Percentiles rank a stretch among this genome's conserved stretches.
Conservation (phyloP, 2,329 filamentous ascomycete species). For the Ascomycota sp. region DNA sequence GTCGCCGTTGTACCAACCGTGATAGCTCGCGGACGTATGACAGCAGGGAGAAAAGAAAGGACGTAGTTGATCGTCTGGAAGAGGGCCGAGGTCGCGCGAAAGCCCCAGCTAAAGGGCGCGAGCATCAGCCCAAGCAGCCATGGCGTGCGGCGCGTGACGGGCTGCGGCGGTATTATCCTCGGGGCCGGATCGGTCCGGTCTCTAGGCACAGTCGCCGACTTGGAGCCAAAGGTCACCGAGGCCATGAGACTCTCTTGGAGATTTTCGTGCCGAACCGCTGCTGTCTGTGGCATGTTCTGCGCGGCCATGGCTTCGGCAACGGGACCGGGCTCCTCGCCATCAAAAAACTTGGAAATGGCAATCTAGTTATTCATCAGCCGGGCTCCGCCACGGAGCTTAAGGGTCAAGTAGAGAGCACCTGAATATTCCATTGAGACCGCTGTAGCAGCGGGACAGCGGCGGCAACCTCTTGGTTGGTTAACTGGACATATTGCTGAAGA, state of each 20-base stretch:
- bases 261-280: constrained; percentile 50
- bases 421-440: constrained; percentile 89
- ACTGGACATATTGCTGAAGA: constrained; percentile 69
- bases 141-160: constrained; percentile 48
- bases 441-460: constrained; percentile 63
- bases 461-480: constrained; percentile 64
- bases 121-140: constrained; percentile 62
- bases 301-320: constrained; percentile 55
- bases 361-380: constrained; percentile 34
- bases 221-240: constrained; percentile 8
- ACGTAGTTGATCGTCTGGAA: constrained; percentile 59
- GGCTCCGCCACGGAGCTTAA: background rate
- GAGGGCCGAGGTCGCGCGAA: constrained; percentile 45
- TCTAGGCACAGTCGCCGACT: constrained; percentile 7
- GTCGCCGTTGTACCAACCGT: constrained; percentile 37
- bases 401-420: constrained; percentile 27
- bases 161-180: constrained; percentile 60
- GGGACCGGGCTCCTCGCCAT: constrained; percentile 73
- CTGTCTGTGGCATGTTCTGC: constrained; percentile 34
- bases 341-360: constrained; percentile 92
- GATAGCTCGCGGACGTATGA: constrained; percentile 32
- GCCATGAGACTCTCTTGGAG: constrained; percentile 39
- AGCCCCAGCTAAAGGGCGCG: constrained; percentile 62
- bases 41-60: constrained; percentile 59
- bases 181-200: constrained; percentile 46